phyloP scores from a whole-genome alignment of 805 yeast species.

The Saturnispora bothae region DNA sequence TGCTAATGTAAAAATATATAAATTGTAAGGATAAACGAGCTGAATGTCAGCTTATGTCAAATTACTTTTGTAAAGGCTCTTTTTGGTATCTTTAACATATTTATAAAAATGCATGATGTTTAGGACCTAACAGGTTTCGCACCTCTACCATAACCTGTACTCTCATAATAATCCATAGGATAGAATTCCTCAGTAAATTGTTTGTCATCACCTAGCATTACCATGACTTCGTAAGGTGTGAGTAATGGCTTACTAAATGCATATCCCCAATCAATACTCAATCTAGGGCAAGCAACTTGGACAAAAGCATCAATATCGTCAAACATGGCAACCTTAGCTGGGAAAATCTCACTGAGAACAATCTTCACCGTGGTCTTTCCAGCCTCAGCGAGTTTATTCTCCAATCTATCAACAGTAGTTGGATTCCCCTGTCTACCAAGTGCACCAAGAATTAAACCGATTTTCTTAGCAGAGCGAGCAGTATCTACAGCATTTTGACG shows the following conservation, averaged over 20 bases:
- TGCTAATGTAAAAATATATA: background rate
- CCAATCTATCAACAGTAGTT: constrained; percentile 59
- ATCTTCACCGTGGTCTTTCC: constrained; percentile 72
- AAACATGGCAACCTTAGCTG: constrained; percentile 83
- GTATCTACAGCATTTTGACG: constrained; percentile 62
- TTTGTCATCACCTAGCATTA: constrained; percentile 63
- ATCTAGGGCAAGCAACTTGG: constrained; percentile 94
- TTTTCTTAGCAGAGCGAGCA: constrained; percentile 49
- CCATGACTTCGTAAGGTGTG: constrained; percentile 96
- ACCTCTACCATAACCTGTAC: constrained; percentile 89
- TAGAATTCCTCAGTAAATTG: constrained; percentile 57
- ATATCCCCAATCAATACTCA: constrained; percentile 98
- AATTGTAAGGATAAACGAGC: too few relatives aligned
- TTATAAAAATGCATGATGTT: background rate
- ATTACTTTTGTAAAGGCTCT: too few relatives aligned
- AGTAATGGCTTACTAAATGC: constrained; percentile 86
- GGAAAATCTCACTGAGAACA: constrained; percentile 85
- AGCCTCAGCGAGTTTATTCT: constrained; percentile 36
- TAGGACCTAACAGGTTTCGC: constrained; percentile 41
- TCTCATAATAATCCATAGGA: constrained; percentile 93
- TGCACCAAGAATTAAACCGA: constrained; percentile 86
- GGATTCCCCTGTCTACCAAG: constrained; percentile 93
- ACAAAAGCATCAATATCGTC: constrained; percentile 91
- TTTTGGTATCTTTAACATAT: too few relatives aligned
- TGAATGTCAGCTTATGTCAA: too few relatives aligned